These are phyloP conservation scores for Mortierella sp. DNA, from an alignment of 371 early-diverging fungal genomes.

Conservation along the genomic window DNA sequence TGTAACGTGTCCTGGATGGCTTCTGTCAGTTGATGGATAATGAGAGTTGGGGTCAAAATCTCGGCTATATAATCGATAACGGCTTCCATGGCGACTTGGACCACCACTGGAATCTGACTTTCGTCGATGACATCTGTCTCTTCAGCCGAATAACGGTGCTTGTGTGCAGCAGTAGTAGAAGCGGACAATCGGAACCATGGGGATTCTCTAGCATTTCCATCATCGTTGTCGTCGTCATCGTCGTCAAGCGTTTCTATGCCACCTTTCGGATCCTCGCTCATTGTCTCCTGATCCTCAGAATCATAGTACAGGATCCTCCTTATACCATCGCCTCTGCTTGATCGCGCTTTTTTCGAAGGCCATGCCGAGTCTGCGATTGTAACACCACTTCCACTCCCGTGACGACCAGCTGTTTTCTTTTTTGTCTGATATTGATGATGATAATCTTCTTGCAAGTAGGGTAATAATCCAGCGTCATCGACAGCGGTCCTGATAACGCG, in stretches of 20 bases:
- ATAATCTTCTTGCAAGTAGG: not conserved
- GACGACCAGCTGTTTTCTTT: too few relatives aligned
- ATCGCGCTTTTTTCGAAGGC: not conserved
- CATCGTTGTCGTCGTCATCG: conserved; percentile 4
- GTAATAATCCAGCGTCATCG: conserved; percentile 29
- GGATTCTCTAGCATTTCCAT: conserved; percentile 2
- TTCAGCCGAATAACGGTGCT: too few relatives aligned
- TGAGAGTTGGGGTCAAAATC: conserved; percentile 29
- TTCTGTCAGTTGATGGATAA: conserved; percentile 34
- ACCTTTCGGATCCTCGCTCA: too few relatives aligned
- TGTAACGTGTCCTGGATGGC: conserved; percentile 26
- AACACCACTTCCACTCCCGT: not conserved
- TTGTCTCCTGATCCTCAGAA: not conserved
- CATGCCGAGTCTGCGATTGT: too few relatives aligned
- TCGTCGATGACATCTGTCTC: conserved; percentile 23
- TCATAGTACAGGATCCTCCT: conserved; percentile 9
- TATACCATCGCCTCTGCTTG: not conserved
- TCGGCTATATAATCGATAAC: conserved; percentile 41
- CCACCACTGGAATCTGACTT: conserved; percentile 33
- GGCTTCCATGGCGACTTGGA: conserved; percentile 39
- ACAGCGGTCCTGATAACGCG: conserved; percentile 33
- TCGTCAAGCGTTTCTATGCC: not conserved
- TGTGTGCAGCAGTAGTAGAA: not conserved
- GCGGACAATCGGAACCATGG: conserved; percentile 9
- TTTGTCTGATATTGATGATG: too few relatives aligned